phyloP scores from a whole-genome alignment of 345 rosid species.

The Corchorus capsularis region DNA sequence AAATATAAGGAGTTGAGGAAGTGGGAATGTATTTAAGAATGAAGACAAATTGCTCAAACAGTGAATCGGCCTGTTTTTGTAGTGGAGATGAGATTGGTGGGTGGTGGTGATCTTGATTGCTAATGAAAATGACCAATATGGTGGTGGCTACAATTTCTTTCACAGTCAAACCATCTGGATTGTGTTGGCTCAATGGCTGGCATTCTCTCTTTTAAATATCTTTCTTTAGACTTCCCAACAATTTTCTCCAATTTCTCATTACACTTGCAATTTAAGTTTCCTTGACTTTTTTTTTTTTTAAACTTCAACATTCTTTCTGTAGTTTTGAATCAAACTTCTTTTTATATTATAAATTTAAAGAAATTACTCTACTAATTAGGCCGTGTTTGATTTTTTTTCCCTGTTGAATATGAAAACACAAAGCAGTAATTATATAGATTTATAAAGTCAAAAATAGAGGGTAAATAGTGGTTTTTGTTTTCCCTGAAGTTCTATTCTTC shows the following conservation, averaged over 20 bases:
- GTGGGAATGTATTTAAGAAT: neutral
- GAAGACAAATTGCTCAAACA: neutral
- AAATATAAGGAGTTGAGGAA: neutral
- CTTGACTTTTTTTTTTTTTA: neutral
- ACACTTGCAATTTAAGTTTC: conserved; percentile 15
- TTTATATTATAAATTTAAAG: neutral
- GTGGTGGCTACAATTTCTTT: conserved; percentile 17
- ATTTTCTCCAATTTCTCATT: neutral
- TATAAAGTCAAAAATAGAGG: neutral
- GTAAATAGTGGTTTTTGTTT: too few relatives aligned
- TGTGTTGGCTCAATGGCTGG: conserved; percentile 39
- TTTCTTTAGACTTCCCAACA: neutral
- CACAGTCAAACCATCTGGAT: conserved; percentile 27
- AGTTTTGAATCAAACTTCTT: neutral
- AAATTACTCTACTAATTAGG: neutral
- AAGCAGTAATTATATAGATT: neutral
- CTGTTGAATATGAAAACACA: neutral
- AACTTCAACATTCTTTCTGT: conserved; percentile 22
- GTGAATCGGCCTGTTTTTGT: neutral
- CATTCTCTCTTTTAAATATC: conserved; percentile 25
- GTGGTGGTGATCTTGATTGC: conserved; percentile 3
- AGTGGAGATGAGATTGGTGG: neutral
- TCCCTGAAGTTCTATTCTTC: too few relatives aligned
- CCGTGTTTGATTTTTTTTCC: neutral
- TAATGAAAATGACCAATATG: conserved; percentile 30